Evolutionary conservation across 805 yeast species (phyloP).

Genomic region (Lipomyces chichibuensis): DNA sequence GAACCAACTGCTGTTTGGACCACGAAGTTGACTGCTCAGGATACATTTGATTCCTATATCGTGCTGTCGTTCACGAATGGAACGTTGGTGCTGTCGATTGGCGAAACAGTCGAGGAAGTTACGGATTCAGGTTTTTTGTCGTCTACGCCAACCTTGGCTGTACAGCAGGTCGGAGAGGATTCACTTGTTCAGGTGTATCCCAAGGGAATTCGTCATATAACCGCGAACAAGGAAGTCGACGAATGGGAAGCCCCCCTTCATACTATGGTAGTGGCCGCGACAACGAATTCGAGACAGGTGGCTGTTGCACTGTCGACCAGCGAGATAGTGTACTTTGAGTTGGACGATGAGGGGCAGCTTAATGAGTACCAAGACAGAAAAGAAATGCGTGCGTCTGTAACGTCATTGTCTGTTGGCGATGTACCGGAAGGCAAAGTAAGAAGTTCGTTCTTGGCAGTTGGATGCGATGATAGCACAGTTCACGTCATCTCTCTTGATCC

Average conservation of each 20-base stretch:
- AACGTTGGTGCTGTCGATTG: conserved; percentile 74
- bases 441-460: conserved; percentile 67
- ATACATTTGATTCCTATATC: conserved; percentile 62
- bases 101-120: conserved; percentile 78
- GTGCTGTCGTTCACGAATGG: conserved; percentile 66
- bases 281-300: conserved; percentile 69
- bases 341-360: conserved; percentile 58
- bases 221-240: conserved; percentile 44
- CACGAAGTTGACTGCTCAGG: conserved; percentile 52
- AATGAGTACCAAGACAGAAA: conserved; percentile 69
- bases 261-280: conserved; percentile 59
- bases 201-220: conserved; percentile 67
- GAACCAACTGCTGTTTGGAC: conserved; percentile 67
- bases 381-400: conserved; percentile 57
- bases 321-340: conserved; percentile 81
- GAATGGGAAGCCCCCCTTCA: conserved; percentile 90
- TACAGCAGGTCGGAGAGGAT: conserved; percentile 64
- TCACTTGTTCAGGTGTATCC: conserved; percentile 74
- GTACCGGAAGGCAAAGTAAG: conserved; percentile 53
- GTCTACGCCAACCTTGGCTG: conserved; percentile 64
- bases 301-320: conserved; percentile 70
- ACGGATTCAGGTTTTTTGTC: conserved; percentile 63
- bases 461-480: conserved; percentile 69
- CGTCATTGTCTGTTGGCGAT: conserved; percentile 53
- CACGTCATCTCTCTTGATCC: conserved; percentile 67